Conservation (phyloP, 345 rosid species). For the Salix udensis region DNA sequence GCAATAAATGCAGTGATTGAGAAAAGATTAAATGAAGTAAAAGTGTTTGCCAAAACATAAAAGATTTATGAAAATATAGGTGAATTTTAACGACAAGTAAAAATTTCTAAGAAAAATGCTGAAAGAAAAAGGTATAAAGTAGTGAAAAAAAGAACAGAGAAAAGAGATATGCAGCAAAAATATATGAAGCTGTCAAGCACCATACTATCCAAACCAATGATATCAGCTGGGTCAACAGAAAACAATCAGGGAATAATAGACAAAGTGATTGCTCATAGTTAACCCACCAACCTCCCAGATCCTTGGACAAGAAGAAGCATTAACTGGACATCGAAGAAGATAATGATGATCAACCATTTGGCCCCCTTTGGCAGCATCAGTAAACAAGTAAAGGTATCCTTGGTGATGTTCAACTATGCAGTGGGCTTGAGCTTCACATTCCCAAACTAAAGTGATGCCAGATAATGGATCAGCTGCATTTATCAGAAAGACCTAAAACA, state of each 20-base stretch:
- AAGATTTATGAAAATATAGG: background rate
- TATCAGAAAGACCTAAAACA: slow-evolving; percentile 87
- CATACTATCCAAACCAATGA: background rate
- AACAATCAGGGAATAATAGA: background rate
- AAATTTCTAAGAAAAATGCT: background rate
- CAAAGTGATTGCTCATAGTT: background rate
- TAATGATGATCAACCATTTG: slow-evolving; percentile 62
- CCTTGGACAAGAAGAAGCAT: slow-evolving; percentile 45
- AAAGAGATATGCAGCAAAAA: background rate
- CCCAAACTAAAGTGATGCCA: slow-evolving; percentile 75
- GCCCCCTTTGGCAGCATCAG: slow-evolving; percentile 70
- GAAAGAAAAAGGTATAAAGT: background rate
- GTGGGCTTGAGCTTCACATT: slow-evolving; percentile 74
- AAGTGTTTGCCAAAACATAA: no score
- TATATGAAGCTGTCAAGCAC: background rate
- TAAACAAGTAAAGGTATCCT: slow-evolving; percentile 73
- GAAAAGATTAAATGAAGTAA: background rate
- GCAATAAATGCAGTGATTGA: slow-evolving; percentile 21
- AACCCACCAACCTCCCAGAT: slow-evolving; percentile 71
- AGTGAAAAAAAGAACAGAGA: slow-evolving; percentile 3
- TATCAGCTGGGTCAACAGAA: background rate
- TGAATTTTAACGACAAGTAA: background rate
- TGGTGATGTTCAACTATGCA: slow-evolving; percentile 92
- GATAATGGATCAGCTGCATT: slow-evolving; percentile 88
- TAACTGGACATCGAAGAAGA: slow-evolving; percentile 61